phyloP scores from a whole-genome alignment of 768 basidiomycete species.

The Cytidiella melzeri region DNA sequence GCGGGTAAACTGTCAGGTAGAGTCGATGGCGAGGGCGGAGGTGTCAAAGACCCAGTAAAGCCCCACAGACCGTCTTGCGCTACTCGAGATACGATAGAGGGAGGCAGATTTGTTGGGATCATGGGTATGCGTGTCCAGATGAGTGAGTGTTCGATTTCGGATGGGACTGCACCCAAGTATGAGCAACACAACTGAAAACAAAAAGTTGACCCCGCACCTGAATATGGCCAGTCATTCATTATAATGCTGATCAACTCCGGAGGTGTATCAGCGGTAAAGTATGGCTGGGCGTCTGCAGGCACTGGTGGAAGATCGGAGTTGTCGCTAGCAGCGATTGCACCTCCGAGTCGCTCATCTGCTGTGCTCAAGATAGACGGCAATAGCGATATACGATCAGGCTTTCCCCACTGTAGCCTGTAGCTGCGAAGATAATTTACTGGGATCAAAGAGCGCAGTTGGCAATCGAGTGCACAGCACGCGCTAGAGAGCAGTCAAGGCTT shows the following conservation, averaged over 20 bases:
- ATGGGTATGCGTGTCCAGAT: conserved; percentile 77
- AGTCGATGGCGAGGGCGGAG: conserved; percentile 54
- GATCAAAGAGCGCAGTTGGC: background rate
- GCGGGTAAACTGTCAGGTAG: conserved; percentile 54
- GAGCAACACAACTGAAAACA: background rate
- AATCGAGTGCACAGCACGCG: background rate
- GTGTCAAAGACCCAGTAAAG: conserved; percentile 56
- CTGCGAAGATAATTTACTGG: conserved; percentile 68
- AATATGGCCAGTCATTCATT: conserved; percentile 88
- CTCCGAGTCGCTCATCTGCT: background rate
- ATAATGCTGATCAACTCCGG: conserved; percentile 59
- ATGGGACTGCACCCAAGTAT: conserved; percentile 41
- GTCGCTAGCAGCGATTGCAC: background rate
- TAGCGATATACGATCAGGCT: conserved; percentile 57
- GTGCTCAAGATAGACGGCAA: conserved; percentile 47
- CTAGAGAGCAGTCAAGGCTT: conserved; percentile 16
- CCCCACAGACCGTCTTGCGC: conserved; percentile 78
- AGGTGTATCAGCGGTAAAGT: conserved; percentile 63
- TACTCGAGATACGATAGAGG: conserved; percentile 48
- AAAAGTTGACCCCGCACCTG: conserved; percentile 37
- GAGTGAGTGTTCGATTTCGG: conserved; percentile 66
- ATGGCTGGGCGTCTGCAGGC: conserved; percentile 37
- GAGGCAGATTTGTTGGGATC: conserved; percentile 50
- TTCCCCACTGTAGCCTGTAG: conserved; percentile 71
- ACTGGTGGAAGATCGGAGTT: conserved; percentile 18